A percentile compares a stretch with the other conserved stretches of the same genome.
Conservation (phyloP, 164 flowering plant species). For the Chimonanthus praecox region DNA sequence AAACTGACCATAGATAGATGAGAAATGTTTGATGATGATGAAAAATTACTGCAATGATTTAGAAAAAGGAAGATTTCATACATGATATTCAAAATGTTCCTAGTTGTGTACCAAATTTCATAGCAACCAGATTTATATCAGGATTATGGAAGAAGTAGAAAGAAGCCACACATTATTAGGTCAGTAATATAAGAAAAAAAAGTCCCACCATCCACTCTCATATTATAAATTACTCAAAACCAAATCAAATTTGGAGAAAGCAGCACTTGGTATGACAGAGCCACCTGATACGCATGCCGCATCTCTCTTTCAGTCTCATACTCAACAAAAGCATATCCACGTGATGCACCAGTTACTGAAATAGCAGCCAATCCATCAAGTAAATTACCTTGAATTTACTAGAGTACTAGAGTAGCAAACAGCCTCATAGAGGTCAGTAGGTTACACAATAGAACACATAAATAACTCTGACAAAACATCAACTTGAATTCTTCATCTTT, state of each 20-base stretch:
- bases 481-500: background rate
- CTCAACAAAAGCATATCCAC: constrained; percentile 94
- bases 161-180: background rate
- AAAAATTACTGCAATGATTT: background rate
- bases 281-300: constrained; percentile 85
- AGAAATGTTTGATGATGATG: no score
- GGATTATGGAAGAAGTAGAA: background rate
- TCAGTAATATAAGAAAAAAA: background rate
- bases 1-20: no score
- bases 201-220: no score
- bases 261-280: background rate
- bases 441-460: no score
- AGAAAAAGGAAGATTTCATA: background rate
- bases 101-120: background rate
- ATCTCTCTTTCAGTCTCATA: constrained; percentile 83
- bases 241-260: background rate
- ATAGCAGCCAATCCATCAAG: constrained; percentile 2
- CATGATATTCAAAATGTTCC: background rate
- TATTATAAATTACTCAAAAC: no score
- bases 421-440: background rate
- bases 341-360: constrained; percentile 93
- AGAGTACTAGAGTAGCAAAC: background rate
- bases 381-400: background rate
- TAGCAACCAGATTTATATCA: background rate
- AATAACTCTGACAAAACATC: no score